These are phyloP conservation scores for Calonectria hawksworthii DNA, from an alignment of 2,329 filamentous ascomycete genomes.

Conservation along the genomic window DNA sequence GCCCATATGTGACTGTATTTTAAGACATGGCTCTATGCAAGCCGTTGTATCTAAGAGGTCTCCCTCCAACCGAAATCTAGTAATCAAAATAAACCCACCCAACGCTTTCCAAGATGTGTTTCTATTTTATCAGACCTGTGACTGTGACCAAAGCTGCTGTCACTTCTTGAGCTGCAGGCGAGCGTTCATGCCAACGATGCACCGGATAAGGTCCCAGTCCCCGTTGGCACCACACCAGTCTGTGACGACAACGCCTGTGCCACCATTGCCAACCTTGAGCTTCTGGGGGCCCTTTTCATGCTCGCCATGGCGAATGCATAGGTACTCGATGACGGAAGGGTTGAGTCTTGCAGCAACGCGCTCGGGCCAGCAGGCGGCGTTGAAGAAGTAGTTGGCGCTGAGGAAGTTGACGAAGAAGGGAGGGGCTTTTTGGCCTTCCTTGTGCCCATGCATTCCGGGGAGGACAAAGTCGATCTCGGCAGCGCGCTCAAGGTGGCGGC, in stretches of 20 bases:
- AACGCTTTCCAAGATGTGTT: neutral
- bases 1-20: conserved; percentile 9
- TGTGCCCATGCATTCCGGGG: conserved; percentile 51
- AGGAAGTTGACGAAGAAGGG: conserved; percentile 94
- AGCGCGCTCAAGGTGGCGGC: conserved; percentile 82
- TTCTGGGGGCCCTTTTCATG: conserved; percentile 63
- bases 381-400: conserved; percentile 95
- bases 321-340: conserved; percentile 76
- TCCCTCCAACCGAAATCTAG: neutral
- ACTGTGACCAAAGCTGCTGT: no score
- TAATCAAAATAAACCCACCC: conserved; percentile 13
- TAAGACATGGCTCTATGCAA: neutral
- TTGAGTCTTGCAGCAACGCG: conserved; percentile 90
- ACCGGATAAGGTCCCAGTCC: conserved; percentile 91
- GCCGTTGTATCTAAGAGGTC: neutral
- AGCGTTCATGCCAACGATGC: conserved; percentile 93
- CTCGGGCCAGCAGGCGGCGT: conserved; percentile 91
- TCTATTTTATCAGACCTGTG: neutral
- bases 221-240: conserved; percentile 92
- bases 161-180: conserved; percentile 66
- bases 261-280: conserved; percentile 75
- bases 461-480: conserved; percentile 64
- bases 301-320: conserved; percentile 70
- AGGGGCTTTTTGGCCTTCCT: conserved; percentile 50
- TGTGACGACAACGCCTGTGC: conserved; percentile 89